phyloP scores from a whole-genome alignment of 2,329 filamentous ascomycete genomes.

The Didymella exigua region DNA sequence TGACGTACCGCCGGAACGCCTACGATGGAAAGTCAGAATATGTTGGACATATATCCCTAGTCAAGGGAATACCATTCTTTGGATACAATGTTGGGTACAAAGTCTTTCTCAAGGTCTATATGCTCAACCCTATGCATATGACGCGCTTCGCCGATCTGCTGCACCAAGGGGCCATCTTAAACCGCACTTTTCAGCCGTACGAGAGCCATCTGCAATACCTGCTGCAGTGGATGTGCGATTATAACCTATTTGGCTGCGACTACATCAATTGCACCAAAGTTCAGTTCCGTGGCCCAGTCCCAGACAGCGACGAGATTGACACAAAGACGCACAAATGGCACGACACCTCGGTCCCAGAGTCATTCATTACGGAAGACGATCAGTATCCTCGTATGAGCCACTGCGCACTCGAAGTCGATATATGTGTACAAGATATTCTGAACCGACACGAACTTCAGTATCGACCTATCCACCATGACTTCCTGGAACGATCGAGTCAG shows the following conservation, averaged over 20 bases:
- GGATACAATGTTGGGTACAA: conserved; percentile 92
- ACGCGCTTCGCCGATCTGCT: conserved; percentile 86
- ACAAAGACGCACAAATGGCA: conserved; percentile 76
- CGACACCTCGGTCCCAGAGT: conserved; percentile 68
- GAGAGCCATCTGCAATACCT: conserved; percentile 93
- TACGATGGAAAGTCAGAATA: conserved; percentile 72
- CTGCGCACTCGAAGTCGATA: conserved; percentile 87
- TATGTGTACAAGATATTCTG: conserved; percentile 84
- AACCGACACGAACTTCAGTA: conserved; percentile 79
- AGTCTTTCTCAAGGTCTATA: conserved; percentile 92
- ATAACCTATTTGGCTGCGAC: conserved; percentile 93
- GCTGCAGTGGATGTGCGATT: conserved; percentile 97
- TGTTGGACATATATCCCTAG: conserved; percentile 87
- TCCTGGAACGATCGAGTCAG: conserved; percentile 73
- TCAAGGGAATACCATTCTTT: conserved; percentile 95
- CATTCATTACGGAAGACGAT: conserved; percentile 65
- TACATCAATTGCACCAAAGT: conserved; percentile 77
- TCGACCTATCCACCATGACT: conserved; percentile 84
- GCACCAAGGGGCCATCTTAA: conserved; percentile 85
- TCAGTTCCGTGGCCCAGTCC: conserved; percentile 77
- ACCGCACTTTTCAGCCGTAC: conserved; percentile 83
- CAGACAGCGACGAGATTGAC: conserved; percentile 68
- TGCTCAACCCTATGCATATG: conserved; percentile 86
- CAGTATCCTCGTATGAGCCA: conserved; percentile 79
- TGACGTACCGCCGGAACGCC: conserved; percentile 80